phyloP scores from a whole-genome alignment of 306 rosid genomes.

The Prunus dulcis region DNA sequence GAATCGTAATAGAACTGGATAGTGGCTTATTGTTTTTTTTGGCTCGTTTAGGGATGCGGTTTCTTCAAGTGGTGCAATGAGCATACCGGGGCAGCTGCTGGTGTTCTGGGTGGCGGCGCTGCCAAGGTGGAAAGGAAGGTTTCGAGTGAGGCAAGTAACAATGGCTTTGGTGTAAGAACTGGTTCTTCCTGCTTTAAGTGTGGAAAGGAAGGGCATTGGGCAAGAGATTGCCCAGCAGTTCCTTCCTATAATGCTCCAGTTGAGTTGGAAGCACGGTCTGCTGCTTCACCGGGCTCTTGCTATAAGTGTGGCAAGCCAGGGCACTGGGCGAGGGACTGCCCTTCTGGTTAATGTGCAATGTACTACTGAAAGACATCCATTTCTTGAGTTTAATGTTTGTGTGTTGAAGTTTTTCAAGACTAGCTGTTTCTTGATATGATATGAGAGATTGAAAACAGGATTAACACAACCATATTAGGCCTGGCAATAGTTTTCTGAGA shows the following conservation, averaged over 20 bases:
- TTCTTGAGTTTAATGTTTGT: background rate
- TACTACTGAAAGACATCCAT: background rate
- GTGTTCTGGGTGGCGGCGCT: slow-evolving; percentile 4
- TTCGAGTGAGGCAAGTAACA: slow-evolving; percentile 16
- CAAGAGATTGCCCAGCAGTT: slow-evolving; percentile 37
- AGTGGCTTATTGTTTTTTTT: background rate
- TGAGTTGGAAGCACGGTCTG: slow-evolving; percentile 25
- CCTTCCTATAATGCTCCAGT: slow-evolving; percentile 27
- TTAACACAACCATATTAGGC: background rate
- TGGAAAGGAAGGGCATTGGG: slow-evolving; percentile 59
- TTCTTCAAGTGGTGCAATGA: slow-evolving; percentile 66
- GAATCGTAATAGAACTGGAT: background rate
- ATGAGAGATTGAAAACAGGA: background rate
- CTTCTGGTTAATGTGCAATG: slow-evolving; percentile 17
- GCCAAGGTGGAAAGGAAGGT: slow-evolving; percentile 7
- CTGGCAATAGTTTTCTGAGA: background rate
- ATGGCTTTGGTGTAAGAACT: slow-evolving; percentile 15
- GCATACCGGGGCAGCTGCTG: slow-evolving; percentile 14
- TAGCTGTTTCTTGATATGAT: background rate
- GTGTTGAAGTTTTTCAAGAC: background rate
- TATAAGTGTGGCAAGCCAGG: slow-evolving; percentile 49
- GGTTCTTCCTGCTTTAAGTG: slow-evolving; percentile 49
- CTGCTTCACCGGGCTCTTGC: slow-evolving; percentile 30
- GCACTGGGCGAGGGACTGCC: slow-evolving; percentile 59
- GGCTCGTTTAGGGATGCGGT: slow-evolving; percentile 38